Conservation (phyloP, 1,284 basidiomycete genomes). For the Sphagnurus paluster region DNA sequence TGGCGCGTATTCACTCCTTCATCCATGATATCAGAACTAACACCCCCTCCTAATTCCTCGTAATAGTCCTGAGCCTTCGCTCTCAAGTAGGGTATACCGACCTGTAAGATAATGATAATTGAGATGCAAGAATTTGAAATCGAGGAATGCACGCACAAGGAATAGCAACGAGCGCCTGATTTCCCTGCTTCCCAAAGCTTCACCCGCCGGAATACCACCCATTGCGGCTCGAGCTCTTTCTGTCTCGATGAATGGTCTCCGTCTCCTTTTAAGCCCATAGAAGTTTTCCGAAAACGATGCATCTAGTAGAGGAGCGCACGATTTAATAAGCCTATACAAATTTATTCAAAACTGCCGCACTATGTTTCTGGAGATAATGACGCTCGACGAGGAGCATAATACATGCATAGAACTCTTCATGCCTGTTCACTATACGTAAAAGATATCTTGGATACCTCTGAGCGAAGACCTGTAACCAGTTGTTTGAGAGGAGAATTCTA, state of each 20-base stretch:
- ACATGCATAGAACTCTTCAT: constrained; percentile 94
- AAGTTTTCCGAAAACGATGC: constrained; percentile 94
- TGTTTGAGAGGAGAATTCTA: neutral
- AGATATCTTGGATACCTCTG: constrained; percentile 95
- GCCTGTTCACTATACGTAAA: constrained; percentile 87
- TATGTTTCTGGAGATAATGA: constrained; percentile 85
- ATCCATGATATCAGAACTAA: constrained; percentile 65
- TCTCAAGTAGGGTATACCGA: constrained; percentile 87
- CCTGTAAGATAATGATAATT: constrained; percentile 39
- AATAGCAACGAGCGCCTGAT: constrained; percentile 76
- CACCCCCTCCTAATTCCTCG: constrained; percentile 85
- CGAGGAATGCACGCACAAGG: constrained; percentile 49
- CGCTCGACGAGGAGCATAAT: constrained; percentile 90
- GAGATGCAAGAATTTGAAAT: neutral
- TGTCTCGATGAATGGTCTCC: constrained; percentile 69
- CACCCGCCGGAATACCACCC: constrained; percentile 60
- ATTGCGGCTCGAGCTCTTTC: constrained; percentile 67
- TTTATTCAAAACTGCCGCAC: constrained; percentile 42
- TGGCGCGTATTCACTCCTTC: constrained; percentile 48
- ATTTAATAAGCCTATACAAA: neutral
- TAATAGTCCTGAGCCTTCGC: constrained; percentile 90
- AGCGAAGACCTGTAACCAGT: constrained; percentile 81
- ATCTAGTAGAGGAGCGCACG: constrained; percentile 41
- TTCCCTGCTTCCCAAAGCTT: constrained; percentile 62
- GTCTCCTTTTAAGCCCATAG: constrained; percentile 83